Evolutionary conservation across 2,329 filamentous ascomycete genomes (phyloP), one percentile per base, ranked within the genome.

Genomic region (Phaeomoniella chlamydospora): DNA sequence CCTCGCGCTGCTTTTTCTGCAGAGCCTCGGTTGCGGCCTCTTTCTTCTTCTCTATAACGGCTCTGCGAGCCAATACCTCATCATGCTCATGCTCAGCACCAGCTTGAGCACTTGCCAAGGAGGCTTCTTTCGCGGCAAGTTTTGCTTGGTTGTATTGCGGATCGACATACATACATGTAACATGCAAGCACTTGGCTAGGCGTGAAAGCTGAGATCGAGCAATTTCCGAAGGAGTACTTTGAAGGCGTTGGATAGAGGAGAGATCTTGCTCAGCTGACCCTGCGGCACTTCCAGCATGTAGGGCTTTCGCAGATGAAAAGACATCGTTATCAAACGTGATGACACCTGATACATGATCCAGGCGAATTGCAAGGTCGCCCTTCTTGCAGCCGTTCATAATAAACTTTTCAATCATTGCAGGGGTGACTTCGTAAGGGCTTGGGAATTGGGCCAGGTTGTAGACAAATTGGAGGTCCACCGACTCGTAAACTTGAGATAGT

Each of bases 321-420:
- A 98, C 86, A 58, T 98, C 90, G 37, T 85, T 92, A 58, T 98
- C 90, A 50, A 98, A 98, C 57, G 86, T 94, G 41, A 98, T 74
- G 34, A 94, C 83, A 41, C 90, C 86, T 37, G 87, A 88, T 42
- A 86, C 86, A 56, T 98, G 90, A 55, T 96, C 84, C 62, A 96
- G 85, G 42, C 90, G 86, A 50, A 98, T 92, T 37, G 90, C 82
- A 32, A 98, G 72, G 51, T 98, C 90, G 39, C 90, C 90, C 74
- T 98, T 98, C 77, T 98, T 98, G 74, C 93, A 96, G 44, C 90
- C 90, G 61, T 98, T 98, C 90, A 98, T 98, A 70, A 98, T 96
- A 70, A 98, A 98, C 67, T 96, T 98, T 70, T 98, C 90, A 47
- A 98, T 92, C 42, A 84, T 93, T 46, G 80, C 77, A 37, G 82